Base-by-base conservation (phyloP, 139 green algal species). In the Astrephomene gubernaculifera region DNA sequence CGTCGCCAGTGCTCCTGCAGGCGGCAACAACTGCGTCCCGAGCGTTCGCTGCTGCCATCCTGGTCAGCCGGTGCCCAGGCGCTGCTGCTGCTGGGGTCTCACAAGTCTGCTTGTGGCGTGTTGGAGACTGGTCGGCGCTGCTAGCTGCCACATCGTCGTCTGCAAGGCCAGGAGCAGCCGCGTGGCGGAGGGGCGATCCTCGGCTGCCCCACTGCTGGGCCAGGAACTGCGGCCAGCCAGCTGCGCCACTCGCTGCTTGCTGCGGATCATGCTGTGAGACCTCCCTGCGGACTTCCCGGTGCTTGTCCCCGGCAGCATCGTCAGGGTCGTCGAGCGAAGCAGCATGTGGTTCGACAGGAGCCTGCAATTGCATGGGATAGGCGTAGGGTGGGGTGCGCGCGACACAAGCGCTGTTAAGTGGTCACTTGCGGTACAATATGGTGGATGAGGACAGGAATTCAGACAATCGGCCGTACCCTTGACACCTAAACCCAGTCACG, bases 281-380 rank as follows among this genome's bases (percentile, higher is more conserved):
- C 17, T 57, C 17, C 14, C 49, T 57, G 49, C 49, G 49, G 49
- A 17, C 27, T 69, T 29, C 31, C 21, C 33, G 35, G 6, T 2
- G 24, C 14, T 2, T 35, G 33, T 81, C 52, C n/a, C n/a, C n/a
- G 73, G 68, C 54, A 12, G 52, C 68, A 21, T 22, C 6, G 41
- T 75, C 68, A 35, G 41, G 53, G 22, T 81, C 52, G 36, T 70
- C 53, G 38, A 81, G 69, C 21, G 73, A 81, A 0, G 73, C 69
- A 53, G 68, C 73, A 14, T 53, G 73, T 36, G 73, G 36, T 25
- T 60, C 75, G 10, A 41, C n/a, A 12, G 67, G 36, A 0, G 43
- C 5, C 67, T 2, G 63, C 3, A 31, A 22, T n/a, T n/a, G n/a
- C 5, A 39, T 41, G 61, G 24, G 29, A 57, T 57, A 4, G 19